Evolutionary conservation across 768 basidiomycete species (phyloP).

Genomic region (Psilocybe cubensis): DNA sequence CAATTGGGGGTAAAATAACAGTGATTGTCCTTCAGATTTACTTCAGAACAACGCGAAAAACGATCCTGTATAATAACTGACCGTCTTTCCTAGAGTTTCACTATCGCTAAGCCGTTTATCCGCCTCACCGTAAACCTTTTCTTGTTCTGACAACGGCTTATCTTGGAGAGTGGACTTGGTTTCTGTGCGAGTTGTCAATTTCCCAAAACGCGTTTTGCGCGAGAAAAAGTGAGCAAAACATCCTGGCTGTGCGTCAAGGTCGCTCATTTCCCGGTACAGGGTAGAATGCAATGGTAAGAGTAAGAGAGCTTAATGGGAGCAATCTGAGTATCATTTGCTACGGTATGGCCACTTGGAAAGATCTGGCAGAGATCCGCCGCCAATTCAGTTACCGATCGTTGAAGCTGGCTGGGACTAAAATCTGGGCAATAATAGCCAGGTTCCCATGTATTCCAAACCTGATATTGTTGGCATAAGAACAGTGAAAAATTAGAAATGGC

Average conservation of each 20-base stretch:
- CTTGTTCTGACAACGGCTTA: background rate
- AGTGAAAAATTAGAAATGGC: background rate
- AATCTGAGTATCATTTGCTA: conserved; percentile 15
- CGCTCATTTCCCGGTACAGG: conserved; percentile 23
- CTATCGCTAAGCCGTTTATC: background rate
- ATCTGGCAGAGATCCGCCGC: conserved; percentile 24
- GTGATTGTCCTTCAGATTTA: conserved; percentile 16
- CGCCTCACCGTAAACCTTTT: background rate
- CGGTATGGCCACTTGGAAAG: conserved; percentile 5
- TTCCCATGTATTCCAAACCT: conserved; percentile 1
- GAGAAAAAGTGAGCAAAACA: conserved; percentile 39
- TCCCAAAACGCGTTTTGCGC: conserved; percentile 15
- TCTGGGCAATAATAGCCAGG: conserved; percentile 1
- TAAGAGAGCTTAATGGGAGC: conserved; percentile 5
- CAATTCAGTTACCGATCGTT: conserved; percentile 21
- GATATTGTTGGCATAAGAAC: conserved; percentile 7
- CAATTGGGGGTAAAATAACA: conserved; percentile 44
- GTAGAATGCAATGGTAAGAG: conserved; percentile 7
- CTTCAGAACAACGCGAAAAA: background rate
- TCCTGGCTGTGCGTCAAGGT: conserved; percentile 26
- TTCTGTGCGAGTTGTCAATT: background rate
- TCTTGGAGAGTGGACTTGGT: background rate
- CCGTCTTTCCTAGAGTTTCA: background rate
- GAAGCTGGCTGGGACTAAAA: conserved; percentile 10
- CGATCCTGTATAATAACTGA: background rate